These are phyloP conservation scores for Mortierella sp. DNA, from an alignment of 371 early-diverging fungal species.

Conservation along the genomic window DNA sequence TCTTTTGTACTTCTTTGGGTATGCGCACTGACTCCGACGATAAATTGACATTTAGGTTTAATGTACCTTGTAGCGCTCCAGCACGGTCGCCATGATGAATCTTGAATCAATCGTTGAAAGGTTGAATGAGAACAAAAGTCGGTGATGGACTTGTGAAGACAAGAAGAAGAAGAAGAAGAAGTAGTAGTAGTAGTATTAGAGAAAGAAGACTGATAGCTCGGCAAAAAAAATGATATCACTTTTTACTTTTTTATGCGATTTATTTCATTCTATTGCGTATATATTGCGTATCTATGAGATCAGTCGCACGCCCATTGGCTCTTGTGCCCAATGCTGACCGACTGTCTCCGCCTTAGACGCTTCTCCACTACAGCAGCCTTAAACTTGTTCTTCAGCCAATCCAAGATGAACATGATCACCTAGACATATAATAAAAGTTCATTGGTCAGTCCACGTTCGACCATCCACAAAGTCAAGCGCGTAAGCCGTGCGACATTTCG, in stretches of 20 bases:
- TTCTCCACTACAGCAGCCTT: constrained; percentile 31
- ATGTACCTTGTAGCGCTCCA: constrained; percentile 15
- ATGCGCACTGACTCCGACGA: background rate
- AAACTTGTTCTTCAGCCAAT: constrained; percentile 27
- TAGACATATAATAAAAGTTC: too few species aligned
- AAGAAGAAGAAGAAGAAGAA: too few species aligned
- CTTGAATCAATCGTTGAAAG: background rate
- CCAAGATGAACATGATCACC: constrained; percentile 17
- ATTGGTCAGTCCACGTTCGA: too few species aligned
- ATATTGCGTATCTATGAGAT: too few species aligned
- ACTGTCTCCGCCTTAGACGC: constrained; percentile 21
- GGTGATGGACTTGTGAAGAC: too few species aligned
- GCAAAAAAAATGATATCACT: background rate
- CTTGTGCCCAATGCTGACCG: constrained; percentile 19
- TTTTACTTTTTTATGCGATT: background rate
- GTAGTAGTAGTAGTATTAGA: background rate
- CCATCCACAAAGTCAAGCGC: too few species aligned
- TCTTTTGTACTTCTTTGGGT: background rate
- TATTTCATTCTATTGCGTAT: too few species aligned
- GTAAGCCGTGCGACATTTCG: too few species aligned
- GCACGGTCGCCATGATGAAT: constrained; percentile 9
- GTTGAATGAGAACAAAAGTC: background rate
- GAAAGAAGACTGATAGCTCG: background rate
- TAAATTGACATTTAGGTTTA: background rate
- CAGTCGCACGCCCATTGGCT: background rate